Base-by-base conservation (phyloP, 2,329 filamentous ascomycete genomes). In the Aspergillus luchuensis region DNA sequence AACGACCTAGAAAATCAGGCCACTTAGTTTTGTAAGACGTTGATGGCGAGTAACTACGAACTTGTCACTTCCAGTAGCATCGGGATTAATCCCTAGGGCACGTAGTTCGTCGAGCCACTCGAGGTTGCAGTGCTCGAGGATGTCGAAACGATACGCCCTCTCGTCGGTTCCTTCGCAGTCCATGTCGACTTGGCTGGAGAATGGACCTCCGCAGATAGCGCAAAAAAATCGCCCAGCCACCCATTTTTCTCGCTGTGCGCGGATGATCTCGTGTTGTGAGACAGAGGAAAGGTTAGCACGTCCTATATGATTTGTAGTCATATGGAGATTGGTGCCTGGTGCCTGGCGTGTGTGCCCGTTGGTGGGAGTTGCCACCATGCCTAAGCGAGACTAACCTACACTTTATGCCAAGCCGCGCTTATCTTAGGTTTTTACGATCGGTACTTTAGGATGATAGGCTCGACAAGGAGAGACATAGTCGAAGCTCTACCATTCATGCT, bases 151-250 rank as follows among this genome's bases (percentile, higher is more conserved):
- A 25, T 57, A 57, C n/a, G 28, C 43, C 5, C 19, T 57, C 19
- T 36, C 45, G 17, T 57, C 45, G 43, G 55, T 57, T 30, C 45
- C 55, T 57, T 57, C 45, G 43, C 43, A 39, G 45, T 51, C 55
- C n/a, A 51, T 50, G 30, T 57, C 55, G 25, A 57, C 55, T n/a
- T 38, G 55, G 45, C 55, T 57, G 30, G 55, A 57, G 4, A 57
- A 57, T 30, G 55, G 41, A 17, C 43, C 55, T 15, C 55, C 55
- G 45, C 55, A 57, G 30, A 57, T 38, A 4, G 55, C 45, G 30
- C 55, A 19, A 57, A 25, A 25, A 57, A 10, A 57, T 28, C 3
- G n/a, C 45, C 55, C 55, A 57, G 17, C 45, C 55, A 10, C 55
- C 55, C 55, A 57, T 57, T 49, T n/a, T 57, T 13, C 0, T 33